These are phyloP conservation scores for Spiraea crenata DNA, from an alignment of 331 rosid genomes.

Conservation along the genomic window DNA sequence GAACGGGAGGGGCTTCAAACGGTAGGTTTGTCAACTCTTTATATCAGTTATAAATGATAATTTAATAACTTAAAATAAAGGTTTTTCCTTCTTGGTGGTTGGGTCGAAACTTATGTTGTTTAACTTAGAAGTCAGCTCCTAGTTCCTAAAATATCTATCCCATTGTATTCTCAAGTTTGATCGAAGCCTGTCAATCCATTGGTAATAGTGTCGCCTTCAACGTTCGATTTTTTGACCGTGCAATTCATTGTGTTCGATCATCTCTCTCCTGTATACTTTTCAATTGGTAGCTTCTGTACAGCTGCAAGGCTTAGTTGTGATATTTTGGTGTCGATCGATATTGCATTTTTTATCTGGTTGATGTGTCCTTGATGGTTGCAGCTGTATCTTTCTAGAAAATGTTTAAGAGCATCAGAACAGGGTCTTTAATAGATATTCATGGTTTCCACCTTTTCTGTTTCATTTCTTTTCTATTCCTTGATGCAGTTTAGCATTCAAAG, in stretches of 20 bases:
- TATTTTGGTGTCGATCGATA: not conserved
- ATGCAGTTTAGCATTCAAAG: constrained; percentile 9
- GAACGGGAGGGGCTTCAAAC: constrained; percentile 98
- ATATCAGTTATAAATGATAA: not conserved
- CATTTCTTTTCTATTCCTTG: constrained; percentile 1
- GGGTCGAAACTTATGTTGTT: constrained; percentile 12
- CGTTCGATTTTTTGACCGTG: not conserved
- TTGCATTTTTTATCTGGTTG: not conserved
- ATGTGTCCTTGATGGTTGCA: not conserved
- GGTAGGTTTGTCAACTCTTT: constrained; percentile 47
- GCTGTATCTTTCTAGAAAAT: not conserved
- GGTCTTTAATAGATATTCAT: not conserved
- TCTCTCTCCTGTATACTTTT: not conserved
- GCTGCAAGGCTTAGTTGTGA: not conserved
- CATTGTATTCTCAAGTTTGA: constrained; percentile 11
- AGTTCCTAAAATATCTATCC: not conserved
- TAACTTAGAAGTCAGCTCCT: constrained; percentile 1
- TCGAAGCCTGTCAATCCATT: not conserved
- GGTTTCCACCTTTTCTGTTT: not conserved
- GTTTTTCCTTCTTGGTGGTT: constrained; percentile 8
- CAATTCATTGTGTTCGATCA: not conserved
- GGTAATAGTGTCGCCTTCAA: not conserved
- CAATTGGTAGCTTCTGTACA: constrained; percentile 1
- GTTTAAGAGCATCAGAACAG: constrained; percentile 1
- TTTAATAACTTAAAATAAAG: constrained; percentile 5